Evolutionary conservation across 2,329 filamentous ascomycete genomes (phyloP), one percentile per base, ranked within the genome.

Genomic region (Seiridium unicorne): DNA sequence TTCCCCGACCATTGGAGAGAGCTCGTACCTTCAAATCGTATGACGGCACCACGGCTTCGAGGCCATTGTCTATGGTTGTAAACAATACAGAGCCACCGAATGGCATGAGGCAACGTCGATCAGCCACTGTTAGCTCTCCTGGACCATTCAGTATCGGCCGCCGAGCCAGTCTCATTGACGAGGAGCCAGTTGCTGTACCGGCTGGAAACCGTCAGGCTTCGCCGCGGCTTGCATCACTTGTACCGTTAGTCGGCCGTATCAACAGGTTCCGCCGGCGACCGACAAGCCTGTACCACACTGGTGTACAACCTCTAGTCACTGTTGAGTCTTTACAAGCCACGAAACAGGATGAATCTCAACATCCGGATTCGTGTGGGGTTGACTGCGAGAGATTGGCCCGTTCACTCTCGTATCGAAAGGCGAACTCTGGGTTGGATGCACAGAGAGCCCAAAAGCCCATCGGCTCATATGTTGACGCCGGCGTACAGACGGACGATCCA

Each of bases 401-500:
- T 35, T 54, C 31, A 18, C 47, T 26, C n/a, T 42, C 26, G 51
- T 10, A 55, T 35, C 47, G 36, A 36, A 18, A 7, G 18, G 44
- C 13, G 42, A 48, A 11, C 9, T 40, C 5, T 48, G 53, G 1
- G 5, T 57, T 11, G 34, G 13, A 10, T 31, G 31, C 10, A 9
- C 26, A 38, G 4, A 35, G 31, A 7, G 10, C 18, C 18, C 42
- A 36, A 31, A 57, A 58, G 10, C 60, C 63, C 7, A 61, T 58
- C 13, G 47, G 65, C 3, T 55, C 44, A 11, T 72, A 72, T 44
- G 65, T 66, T 4, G 66, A 72, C 44, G 66, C 69, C 4, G 56
- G 69, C 56, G 64, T 70, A 9, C 70, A 72, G 38, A 72, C 70
- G 10, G 70, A 72, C 13, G 34, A 46, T 7, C 18, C 59, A 40